These are phyloP conservation scores for Rossbeevera mucosa DNA, from an alignment of 768 basidiomycete genomes.

Conservation along the genomic window DNA sequence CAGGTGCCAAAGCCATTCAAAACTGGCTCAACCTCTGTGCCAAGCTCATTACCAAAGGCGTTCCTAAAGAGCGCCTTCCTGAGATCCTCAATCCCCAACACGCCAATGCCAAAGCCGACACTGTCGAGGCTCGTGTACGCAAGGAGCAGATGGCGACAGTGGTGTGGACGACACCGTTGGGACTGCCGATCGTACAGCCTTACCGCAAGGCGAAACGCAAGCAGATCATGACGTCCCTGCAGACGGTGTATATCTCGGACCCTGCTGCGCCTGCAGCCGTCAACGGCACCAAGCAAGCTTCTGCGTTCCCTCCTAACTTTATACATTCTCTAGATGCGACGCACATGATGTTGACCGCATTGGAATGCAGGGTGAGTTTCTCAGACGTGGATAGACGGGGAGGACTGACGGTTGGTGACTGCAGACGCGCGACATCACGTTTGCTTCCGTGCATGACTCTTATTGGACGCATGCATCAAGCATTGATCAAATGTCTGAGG, in stretches of 20 bases:
- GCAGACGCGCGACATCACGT: conserved; percentile 70
- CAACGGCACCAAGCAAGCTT: conserved; percentile 80
- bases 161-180: conserved; percentile 95
- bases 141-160: conserved; percentile 95
- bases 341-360: conserved; percentile 96
- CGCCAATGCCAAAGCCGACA: conserved; percentile 8
- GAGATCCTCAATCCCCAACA: conserved; percentile 33
- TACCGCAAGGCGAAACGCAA: conserved; percentile 81
- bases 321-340: conserved; percentile 97
- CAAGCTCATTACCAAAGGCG: conserved; percentile 79
- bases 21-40: conserved; percentile 84
- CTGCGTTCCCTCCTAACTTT: conserved; percentile 98
- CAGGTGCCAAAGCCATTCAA: conserved; percentile 88
- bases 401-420: conserved; percentile 4
- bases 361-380: conserved; percentile 72
- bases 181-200: conserved; percentile 92
- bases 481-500: conserved; percentile 82
- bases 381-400: background rate
- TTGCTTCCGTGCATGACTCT: conserved; percentile 97
- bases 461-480: conserved; percentile 95
- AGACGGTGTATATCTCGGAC: conserved; percentile 88
- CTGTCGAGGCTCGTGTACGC: conserved; percentile 42
- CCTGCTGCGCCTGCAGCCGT: conserved; percentile 76
- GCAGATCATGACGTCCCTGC: conserved; percentile 79
- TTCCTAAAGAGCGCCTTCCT: conserved; percentile 64